Evolutionary conservation across 139 green algal genomes (phyloP).

Genomic region (Volvox africanus): DNA sequence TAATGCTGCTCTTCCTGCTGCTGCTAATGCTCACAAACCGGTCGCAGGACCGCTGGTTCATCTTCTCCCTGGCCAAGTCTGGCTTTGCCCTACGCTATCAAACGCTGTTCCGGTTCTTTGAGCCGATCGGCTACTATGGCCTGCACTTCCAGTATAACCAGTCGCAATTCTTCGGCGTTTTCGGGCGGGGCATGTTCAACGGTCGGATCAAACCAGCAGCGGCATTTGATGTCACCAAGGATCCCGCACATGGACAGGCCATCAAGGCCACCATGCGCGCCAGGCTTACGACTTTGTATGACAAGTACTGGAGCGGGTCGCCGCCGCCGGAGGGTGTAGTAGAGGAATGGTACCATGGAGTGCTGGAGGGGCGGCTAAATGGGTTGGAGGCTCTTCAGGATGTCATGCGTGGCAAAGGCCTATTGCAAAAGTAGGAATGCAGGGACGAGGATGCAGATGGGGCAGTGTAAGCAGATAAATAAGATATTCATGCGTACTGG

Average conservation of each 20-base stretch:
- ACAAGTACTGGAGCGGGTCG: neutral
- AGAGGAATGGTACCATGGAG: neutral
- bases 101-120: neutral
- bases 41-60: neutral
- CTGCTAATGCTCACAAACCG: neutral
- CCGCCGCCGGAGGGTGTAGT: neutral
- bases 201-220: neutral
- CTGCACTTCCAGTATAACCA: neutral
- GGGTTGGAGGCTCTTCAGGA: neutral
- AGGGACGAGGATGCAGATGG: neutral
- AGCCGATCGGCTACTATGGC: neutral
- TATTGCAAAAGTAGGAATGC: too few relatives aligned
- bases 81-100: neutral
- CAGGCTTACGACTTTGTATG: neutral
- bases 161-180: neutral
- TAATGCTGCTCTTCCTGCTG: neutral
- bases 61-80: neutral
- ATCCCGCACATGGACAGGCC: neutral
- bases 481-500: neutral
- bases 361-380: neutral
- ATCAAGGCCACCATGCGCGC: neutral
- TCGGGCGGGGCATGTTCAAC: neutral
- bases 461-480: neutral
- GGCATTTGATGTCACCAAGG: neutral
- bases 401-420: neutral